A percentile compares a stretch with the other conserved stretches of the same genome.
These are phyloP conservation scores for Xerophyta viscosa DNA, from an alignment of 106 monocot species.

Conservation along the genomic window DNA sequence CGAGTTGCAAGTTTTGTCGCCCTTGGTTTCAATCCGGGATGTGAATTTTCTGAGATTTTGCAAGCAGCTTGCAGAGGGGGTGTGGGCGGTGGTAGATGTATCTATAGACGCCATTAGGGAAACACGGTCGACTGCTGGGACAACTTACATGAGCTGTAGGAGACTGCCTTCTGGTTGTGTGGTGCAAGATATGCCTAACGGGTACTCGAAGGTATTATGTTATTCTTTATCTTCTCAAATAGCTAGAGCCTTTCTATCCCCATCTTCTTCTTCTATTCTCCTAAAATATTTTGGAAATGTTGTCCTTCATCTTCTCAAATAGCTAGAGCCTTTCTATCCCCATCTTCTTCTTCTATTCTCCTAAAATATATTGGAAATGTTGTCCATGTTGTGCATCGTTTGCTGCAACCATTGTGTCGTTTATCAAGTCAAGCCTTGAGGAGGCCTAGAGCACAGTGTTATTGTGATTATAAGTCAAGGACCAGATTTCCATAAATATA, in stretches of 20 bases:
- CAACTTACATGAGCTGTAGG: slow-evolving; percentile 25
- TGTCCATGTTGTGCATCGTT: background rate
- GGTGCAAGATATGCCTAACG: slow-evolving; percentile 85
- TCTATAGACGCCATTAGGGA: slow-evolving; percentile 51
- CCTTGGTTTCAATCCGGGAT: slow-evolving; percentile 72
- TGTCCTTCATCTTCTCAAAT: too few relatives aligned
- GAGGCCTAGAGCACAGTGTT: background rate
- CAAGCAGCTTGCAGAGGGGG: slow-evolving; percentile 71
- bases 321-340: too few relatives aligned
- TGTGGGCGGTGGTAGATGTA: slow-evolving; percentile 88
- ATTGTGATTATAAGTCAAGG: slow-evolving; percentile 4
- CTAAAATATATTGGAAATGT: background rate
- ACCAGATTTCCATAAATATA: background rate
- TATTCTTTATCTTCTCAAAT: background rate
- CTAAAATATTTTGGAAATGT: background rate
- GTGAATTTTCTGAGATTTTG: slow-evolving; percentile 77
- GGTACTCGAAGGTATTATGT: slow-evolving; percentile 73
- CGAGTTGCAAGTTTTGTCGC: slow-evolving; percentile 85
- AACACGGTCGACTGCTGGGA: background rate
- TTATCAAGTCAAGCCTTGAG: background rate
- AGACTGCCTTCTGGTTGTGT: slow-evolving; percentile 76
- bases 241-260: background rate
- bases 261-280: background rate
- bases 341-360: background rate
- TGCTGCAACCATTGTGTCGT: background rate